phyloP scores from a whole-genome alignment of 2,329 filamentous ascomycete species.

The Sporothrix phasma region DNA sequence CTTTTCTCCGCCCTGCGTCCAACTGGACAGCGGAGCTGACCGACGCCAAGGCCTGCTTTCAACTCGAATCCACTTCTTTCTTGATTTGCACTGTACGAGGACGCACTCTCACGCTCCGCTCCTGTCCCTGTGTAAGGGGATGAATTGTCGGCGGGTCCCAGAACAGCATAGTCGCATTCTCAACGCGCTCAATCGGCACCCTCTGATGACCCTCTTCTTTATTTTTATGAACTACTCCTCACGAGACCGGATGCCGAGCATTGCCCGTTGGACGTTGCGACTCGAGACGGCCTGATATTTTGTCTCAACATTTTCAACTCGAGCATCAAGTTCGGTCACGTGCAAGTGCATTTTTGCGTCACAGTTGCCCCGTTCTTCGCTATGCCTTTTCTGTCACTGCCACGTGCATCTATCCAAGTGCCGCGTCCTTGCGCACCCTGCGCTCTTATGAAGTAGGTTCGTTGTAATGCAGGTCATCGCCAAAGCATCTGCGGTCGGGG shows the following conservation, averaged over 20 bases:
- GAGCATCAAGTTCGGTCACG: not conserved
- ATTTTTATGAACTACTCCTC: not conserved
- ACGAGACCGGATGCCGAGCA: not conserved
- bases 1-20: not conserved
- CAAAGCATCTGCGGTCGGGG: not conserved
- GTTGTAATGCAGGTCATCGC: not conserved
- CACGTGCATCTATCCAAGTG: not conserved
- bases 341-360: too few species aligned
- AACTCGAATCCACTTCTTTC: not conserved
- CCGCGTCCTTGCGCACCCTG: too few species aligned
- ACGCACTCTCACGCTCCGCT: not conserved
- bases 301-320: not conserved
- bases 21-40: not conserved
- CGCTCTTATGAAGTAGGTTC: too few species aligned
- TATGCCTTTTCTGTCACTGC: not conserved
- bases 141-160: not conserved
- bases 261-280: not conserved
- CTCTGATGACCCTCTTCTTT: too few species aligned
- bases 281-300: not conserved
- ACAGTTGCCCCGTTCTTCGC: too few species aligned
- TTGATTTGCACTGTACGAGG: not conserved
- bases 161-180: not conserved
- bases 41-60: not conserved
- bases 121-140: not conserved
- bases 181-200: not conserved